Conservation (phyloP, 306 rosid species). For the Herpetospermum pedunculosum region DNA sequence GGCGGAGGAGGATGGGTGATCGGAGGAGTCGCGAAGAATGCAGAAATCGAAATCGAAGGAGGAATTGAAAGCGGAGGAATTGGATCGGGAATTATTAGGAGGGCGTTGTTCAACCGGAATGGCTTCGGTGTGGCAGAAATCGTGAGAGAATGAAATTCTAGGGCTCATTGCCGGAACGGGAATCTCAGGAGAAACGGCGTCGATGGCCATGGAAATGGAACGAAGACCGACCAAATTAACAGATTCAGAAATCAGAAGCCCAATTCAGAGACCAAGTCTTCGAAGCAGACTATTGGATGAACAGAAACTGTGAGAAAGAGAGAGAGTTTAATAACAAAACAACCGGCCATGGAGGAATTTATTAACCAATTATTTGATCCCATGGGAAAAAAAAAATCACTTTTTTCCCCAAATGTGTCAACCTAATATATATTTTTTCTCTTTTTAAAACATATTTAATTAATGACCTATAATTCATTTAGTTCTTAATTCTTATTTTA, state of each 20-base stretch:
- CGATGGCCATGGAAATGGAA: constrained; percentile 36
- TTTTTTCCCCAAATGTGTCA: too few species aligned
- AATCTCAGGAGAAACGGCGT: constrained; percentile 45
- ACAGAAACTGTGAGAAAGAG: neutral
- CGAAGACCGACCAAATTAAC: neutral
- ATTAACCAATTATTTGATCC: neutral
- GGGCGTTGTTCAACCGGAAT: constrained; percentile 56
- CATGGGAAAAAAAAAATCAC: too few species aligned
- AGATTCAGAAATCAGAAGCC: neutral
- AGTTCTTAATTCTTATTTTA: too few species aligned
- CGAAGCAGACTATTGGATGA: neutral
- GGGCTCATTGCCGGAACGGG: constrained; percentile 38
- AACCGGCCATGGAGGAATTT: neutral
- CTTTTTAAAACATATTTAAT: too few species aligned
- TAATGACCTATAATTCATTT: too few species aligned
- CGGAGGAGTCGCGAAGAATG: constrained; percentile 41
- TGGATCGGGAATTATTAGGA: constrained; percentile 43
- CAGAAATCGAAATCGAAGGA: constrained; percentile 71
- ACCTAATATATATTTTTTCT: too few species aligned
- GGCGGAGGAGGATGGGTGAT: constrained; percentile 66
- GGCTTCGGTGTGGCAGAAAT: constrained; percentile 44
- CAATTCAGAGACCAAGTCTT: neutral
- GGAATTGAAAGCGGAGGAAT: constrained; percentile 40
- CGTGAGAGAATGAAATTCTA: constrained; percentile 77
- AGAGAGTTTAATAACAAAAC: neutral